Evolutionary conservation across 2,329 filamentous ascomycete genomes (phyloP).

Genomic region (Ophiostoma populinum): DNA sequence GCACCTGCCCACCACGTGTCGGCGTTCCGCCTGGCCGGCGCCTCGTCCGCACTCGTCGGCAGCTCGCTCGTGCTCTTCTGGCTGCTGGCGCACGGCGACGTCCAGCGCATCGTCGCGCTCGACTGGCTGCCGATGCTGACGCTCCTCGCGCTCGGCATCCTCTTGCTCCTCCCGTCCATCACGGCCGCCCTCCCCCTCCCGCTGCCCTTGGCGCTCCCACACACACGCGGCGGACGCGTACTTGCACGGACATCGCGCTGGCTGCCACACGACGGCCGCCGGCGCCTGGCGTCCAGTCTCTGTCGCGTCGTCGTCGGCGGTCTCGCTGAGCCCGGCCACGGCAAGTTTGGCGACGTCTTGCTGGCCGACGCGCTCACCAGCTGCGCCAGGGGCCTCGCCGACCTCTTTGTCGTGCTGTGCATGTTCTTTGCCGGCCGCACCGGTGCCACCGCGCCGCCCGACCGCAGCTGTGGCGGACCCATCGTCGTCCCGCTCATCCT

Average conservation of each 20-base stretch:
- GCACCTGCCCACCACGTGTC: constrained; percentile 60
- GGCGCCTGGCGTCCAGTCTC: constrained; percentile 58
- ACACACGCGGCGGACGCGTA: not conserved
- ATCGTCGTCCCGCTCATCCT: constrained; percentile 74
- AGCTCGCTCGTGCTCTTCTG: constrained; percentile 70
- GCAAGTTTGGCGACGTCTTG: constrained; percentile 87
- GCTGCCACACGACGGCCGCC: constrained; percentile 50
- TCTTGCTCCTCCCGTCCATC: constrained; percentile 52
- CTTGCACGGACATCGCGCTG: not conserved
- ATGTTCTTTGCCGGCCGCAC: constrained; percentile 51
- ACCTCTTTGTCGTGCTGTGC: constrained; percentile 76
- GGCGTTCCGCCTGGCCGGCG: constrained; percentile 68
- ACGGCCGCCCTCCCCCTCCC: constrained; percentile 23
- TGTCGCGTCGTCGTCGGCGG: constrained; percentile 70
- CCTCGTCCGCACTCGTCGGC: constrained; percentile 54
- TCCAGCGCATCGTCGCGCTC: constrained; percentile 54
- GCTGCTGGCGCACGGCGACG: constrained; percentile 55
- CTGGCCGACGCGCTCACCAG: constrained; percentile 88
- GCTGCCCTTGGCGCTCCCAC: constrained; percentile 29
- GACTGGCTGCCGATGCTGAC: constrained; percentile 78
- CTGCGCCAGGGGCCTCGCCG: constrained; percentile 81
- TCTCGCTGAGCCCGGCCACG: constrained; percentile 68
- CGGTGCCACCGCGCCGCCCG: constrained; percentile 56
- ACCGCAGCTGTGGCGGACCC: constrained; percentile 64
- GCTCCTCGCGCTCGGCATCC: constrained; percentile 51